Percentiles rank a stretch among this genome's conserved stretches.
Evolutionary conservation across 306 rosid genomes (phyloP).

Genomic region (Malus asiatica): DNA sequence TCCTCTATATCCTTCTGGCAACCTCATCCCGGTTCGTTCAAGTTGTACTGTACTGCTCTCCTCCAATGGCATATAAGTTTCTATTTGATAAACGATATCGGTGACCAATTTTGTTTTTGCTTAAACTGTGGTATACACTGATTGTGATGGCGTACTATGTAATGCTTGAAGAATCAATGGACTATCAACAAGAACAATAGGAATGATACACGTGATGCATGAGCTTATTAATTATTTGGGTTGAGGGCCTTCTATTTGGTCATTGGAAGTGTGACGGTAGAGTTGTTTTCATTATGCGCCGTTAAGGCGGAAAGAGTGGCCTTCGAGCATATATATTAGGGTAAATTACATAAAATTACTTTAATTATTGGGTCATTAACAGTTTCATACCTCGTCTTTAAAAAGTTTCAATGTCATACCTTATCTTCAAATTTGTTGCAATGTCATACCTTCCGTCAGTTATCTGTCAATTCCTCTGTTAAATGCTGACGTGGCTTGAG

Average conservation of each 20-base stretch:
- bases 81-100: neutral
- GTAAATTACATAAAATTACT: too few species aligned
- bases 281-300: too few species aligned
- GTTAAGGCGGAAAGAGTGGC: neutral
- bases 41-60: constrained; percentile 8
- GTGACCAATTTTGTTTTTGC: neutral
- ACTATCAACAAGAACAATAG: neutral
- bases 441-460: too few species aligned
- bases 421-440: too few species aligned
- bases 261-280: neutral
- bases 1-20: too few species aligned
- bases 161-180: neutral
- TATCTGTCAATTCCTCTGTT: too few species aligned
- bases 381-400: too few species aligned
- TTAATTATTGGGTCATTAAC: too few species aligned
- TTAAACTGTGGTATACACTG: neutral
- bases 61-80: neutral
- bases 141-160: neutral
- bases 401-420: too few species aligned
- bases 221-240: neutral
- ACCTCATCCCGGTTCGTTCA: constrained; percentile 1
- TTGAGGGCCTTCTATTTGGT: neutral
- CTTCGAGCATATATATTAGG: neutral
- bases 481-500: too few species aligned
- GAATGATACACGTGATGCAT: too few species aligned